These are phyloP conservation scores for Coniochaeta prunicola DNA, from an alignment of 2,329 filamentous ascomycete genomes.

Conservation along the genomic window DNA sequence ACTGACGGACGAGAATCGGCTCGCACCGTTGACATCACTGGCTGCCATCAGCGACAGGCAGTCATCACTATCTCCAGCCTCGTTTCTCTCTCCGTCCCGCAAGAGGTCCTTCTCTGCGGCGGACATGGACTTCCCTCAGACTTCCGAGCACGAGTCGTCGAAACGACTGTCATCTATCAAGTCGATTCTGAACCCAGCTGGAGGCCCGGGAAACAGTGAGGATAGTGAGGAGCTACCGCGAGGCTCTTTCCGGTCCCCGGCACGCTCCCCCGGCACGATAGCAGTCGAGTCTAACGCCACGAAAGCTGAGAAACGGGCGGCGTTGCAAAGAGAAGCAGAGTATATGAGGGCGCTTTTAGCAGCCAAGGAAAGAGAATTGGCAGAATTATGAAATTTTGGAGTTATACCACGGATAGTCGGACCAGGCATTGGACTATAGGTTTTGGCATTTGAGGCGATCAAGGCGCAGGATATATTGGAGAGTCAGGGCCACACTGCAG, in stretches of 20 bases:
- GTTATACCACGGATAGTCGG: neutral
- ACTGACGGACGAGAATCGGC: slow-evolving; percentile 47
- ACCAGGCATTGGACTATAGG: neutral
- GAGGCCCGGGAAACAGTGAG: slow-evolving; percentile 18
- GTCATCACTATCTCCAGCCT: slow-evolving; percentile 52
- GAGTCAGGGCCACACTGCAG: neutral
- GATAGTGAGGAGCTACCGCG: neutral
- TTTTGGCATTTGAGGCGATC: neutral
- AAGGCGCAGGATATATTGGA: neutral
- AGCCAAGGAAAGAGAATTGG: slow-evolving; percentile 68
- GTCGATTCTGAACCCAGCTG: slow-evolving; percentile 60
- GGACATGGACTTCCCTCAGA: slow-evolving; percentile 35
- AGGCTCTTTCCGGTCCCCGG: slow-evolving; percentile 20
- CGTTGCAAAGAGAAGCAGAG: slow-evolving; percentile 66
- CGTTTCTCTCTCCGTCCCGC: slow-evolving; percentile 50
- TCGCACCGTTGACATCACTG: slow-evolving; percentile 48
- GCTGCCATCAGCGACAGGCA: slow-evolving; percentile 39
- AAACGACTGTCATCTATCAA: slow-evolving; percentile 69
- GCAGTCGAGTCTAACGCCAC: slow-evolving; percentile 22
- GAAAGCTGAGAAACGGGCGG: slow-evolving; percentile 56
- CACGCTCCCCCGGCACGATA: slow-evolving; percentile 33
- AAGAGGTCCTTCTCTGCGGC: slow-evolving; percentile 62
- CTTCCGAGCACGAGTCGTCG: slow-evolving; percentile 35
- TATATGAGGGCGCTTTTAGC: slow-evolving; percentile 66
- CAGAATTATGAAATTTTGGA: slow-evolving; percentile 21